phyloP scores from a whole-genome alignment of 371 early-diverging fungal species.

The Haplosporangium sp. region DNA sequence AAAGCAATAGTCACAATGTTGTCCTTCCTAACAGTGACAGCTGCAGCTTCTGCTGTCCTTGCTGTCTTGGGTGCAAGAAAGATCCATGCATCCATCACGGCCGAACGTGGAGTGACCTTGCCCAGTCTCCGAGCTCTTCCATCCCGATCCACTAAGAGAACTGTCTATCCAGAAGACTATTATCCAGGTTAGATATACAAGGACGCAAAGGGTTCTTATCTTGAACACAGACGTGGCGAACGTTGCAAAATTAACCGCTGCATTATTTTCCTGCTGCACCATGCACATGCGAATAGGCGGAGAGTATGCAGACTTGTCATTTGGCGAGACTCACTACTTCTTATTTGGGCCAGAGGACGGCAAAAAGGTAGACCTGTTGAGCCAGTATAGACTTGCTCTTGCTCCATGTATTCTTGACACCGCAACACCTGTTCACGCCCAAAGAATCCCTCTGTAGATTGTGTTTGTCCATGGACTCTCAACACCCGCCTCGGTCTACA shows the following conservation, averaged over 20 bases:
- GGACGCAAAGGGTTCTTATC: not conserved
- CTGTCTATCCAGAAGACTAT: slow-evolving; percentile 54
- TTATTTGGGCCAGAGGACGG: slow-evolving; percentile 48
- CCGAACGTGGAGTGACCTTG: slow-evolving; percentile 18
- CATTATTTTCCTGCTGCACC: not conserved
- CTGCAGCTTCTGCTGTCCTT: slow-evolving; percentile 18
- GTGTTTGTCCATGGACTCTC: slow-evolving; percentile 54
- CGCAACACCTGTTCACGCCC: not conserved
- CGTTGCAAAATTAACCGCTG: not conserved
- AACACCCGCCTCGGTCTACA: slow-evolving; percentile 43
- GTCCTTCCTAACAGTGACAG: slow-evolving; percentile 1
- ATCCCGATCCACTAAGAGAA: slow-evolving; percentile 51
- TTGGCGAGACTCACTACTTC: slow-evolving; percentile 49
- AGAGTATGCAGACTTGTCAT: slow-evolving; percentile 24
- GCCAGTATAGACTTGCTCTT: not conserved
- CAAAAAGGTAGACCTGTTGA: slow-evolving; percentile 26
- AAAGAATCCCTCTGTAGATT: slow-evolving; percentile 11
- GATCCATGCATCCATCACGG: slow-evolving; percentile 14
- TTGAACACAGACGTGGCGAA: not conserved
- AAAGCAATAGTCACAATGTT: not conserved
- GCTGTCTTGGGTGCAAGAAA: slow-evolving; percentile 19
- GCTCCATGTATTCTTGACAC: not conserved
- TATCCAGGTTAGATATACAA: slow-evolving; percentile 28
- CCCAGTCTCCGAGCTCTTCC: slow-evolving; percentile 55
- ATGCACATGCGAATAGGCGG: slow-evolving; percentile 24